These are phyloP conservation scores for Thielaviopsis populi DNA, from an alignment of 2,329 filamentous ascomycete species.

Conservation along the genomic window DNA sequence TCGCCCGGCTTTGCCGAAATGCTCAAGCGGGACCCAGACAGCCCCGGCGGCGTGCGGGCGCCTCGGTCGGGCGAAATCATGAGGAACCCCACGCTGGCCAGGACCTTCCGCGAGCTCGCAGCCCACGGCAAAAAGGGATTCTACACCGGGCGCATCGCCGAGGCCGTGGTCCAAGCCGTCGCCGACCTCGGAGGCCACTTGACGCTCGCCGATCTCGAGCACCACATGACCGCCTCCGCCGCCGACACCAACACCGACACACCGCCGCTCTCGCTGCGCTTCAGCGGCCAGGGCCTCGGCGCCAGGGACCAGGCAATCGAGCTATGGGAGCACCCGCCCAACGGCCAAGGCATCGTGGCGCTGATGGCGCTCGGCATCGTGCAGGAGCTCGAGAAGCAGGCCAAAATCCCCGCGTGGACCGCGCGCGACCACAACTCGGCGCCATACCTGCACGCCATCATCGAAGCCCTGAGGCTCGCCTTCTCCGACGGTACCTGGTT, in stretches of 20 bases:
- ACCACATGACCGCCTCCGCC: constrained; percentile 51
- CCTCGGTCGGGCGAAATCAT: constrained; percentile 76
- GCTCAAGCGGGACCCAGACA: constrained; percentile 60
- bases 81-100: constrained; percentile 66
- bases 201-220: constrained; percentile 61
- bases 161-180: constrained; percentile 66
- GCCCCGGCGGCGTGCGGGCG: constrained; percentile 54
- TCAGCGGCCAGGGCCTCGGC: constrained; percentile 43
- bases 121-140: constrained; percentile 78
- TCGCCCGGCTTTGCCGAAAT: constrained; percentile 81
- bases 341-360: constrained; percentile 89
- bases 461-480: constrained; percentile 75
- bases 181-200: constrained; percentile 62
- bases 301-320: constrained; percentile 56
- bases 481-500: constrained; percentile 88
- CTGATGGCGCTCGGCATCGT: constrained; percentile 89
- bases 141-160: constrained; percentile 71
- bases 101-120: constrained; percentile 66
- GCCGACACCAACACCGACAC: constrained; percentile 53
- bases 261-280: constrained; percentile 69
- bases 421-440: constrained; percentile 65
- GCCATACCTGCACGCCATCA: constrained; percentile 68
- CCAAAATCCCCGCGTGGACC: constrained; percentile 57
- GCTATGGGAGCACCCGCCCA: constrained; percentile 93
- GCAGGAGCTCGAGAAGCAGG: constrained; percentile 63